Conservation (phyloP, 495 filamentous ascomycete species). For the Aspergillus homomorphus region DNA sequence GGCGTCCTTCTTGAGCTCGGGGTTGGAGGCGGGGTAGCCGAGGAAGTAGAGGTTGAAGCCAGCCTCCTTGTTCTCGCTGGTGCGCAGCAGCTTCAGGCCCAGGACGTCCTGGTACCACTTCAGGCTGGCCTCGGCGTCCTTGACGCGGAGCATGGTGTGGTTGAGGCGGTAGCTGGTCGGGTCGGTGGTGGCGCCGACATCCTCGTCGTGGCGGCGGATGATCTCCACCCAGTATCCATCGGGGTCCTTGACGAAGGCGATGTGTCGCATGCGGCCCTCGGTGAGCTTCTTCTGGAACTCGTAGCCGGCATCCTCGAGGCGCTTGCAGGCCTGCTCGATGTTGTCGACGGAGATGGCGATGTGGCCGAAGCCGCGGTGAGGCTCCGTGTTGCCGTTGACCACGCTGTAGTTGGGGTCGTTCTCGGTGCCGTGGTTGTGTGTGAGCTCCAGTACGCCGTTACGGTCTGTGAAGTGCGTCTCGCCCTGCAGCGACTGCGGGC, state of each 20-base stretch:
- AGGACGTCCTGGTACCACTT: constrained; percentile 88
- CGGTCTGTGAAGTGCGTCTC: constrained; percentile 76
- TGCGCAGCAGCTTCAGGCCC: constrained; percentile 80
- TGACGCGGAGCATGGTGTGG: constrained; percentile 90
- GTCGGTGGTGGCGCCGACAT: constrained; percentile 50
- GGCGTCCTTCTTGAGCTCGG: constrained; percentile 47
- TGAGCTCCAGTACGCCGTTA: constrained; percentile 87
- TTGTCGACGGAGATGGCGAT: constrained; percentile 85
- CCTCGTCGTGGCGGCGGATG: constrained; percentile 54
- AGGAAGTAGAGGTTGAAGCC: constrained; percentile 92
- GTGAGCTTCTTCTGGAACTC: constrained; percentile 89
- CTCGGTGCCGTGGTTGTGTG: constrained; percentile 97
- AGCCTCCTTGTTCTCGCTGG: constrained; percentile 62
- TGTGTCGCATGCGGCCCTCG: constrained; percentile 83
- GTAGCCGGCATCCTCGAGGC: constrained; percentile 86
- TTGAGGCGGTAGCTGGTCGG: constrained; percentile 54
- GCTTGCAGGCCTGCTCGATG: constrained; percentile 82
- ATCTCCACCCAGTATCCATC: constrained; percentile 91
- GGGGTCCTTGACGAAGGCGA: constrained; percentile 91
- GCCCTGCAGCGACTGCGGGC: constrained; percentile 71
- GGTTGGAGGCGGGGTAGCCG: constrained; percentile 60
- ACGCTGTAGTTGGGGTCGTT: constrained; percentile 76
- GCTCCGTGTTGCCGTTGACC: constrained; percentile 86
- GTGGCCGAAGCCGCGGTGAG: constrained; percentile 85
- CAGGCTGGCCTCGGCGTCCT: constrained; percentile 77